Percentiles rank a stretch among this genome's conserved stretches.
These are phyloP conservation scores for Ilyonectria robusta DNA, from an alignment of 2,329 filamentous ascomycete genomes.

Conservation along the genomic window DNA sequence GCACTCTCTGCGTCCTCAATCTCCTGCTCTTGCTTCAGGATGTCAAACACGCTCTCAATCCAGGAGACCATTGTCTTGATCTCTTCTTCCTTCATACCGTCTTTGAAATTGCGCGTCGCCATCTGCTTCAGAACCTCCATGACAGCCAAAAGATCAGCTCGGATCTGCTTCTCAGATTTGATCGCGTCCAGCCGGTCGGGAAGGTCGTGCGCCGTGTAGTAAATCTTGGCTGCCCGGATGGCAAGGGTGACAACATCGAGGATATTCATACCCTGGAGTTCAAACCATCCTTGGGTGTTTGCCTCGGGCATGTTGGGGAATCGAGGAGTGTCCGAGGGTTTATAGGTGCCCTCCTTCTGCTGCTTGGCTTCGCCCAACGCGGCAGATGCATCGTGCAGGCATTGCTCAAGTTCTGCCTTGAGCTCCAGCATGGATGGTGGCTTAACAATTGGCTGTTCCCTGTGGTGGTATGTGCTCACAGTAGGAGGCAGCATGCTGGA, in stretches of 20 bases:
- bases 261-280: constrained; percentile 92
- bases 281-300: constrained; percentile 78
- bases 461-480: constrained; percentile 93
- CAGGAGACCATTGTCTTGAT: constrained; percentile 81
- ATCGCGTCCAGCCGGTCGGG: constrained; percentile 89
- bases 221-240: constrained; percentile 95
- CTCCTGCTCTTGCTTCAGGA: constrained; percentile 83
- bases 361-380: constrained; percentile 73
- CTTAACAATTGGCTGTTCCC: constrained; percentile 84
- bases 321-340: constrained; percentile 47
- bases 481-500: constrained; percentile 94
- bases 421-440: constrained; percentile 87
- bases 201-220: constrained; percentile 93
- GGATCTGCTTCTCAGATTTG: constrained; percentile 87
- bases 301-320: constrained; percentile 60
- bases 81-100: constrained; percentile 86
- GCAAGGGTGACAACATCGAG: constrained; percentile 94
- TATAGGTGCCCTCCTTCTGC: constrained; percentile 52
- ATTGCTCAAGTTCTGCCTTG: constrained; percentile 75
- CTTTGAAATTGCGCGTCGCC: constrained; percentile 87
- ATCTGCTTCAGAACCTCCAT: constrained; percentile 94
- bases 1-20: constrained; percentile 80
- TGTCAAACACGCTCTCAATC: constrained; percentile 82
- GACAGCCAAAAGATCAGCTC: constrained; percentile 85
- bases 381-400: constrained; percentile 78